Conservation (phyloP, 768 basidiomycete species). For the Boletus huronensis region DNA sequence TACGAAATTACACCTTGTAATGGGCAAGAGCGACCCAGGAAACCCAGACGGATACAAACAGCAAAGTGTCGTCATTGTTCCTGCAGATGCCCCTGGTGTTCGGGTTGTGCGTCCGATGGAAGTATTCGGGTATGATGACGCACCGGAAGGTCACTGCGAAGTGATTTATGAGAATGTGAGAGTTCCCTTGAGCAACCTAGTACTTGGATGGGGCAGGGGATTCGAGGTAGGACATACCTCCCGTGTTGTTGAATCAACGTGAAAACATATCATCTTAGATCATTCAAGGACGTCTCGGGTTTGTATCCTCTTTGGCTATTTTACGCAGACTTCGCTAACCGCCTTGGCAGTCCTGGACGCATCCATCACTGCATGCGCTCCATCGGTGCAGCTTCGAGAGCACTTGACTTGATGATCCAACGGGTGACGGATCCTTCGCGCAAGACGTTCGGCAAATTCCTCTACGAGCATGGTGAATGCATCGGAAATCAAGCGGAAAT, state of each 20-base stretch:
- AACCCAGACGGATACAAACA: conserved; percentile 76
- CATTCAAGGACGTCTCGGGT: conserved; percentile 95
- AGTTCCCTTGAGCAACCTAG: conserved; percentile 76
- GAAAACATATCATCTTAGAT: conserved; percentile 45
- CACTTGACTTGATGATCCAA: conserved; percentile 83
- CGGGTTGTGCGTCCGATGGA: conserved; percentile 89
- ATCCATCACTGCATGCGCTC: conserved; percentile 98
- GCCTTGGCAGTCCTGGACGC: conserved; percentile 70
- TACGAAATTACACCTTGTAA: conserved; percentile 84
- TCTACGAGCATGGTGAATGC: conserved; percentile 81
- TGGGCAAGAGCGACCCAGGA: conserved; percentile 89
- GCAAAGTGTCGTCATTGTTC: conserved; percentile 95
- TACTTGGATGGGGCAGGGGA: conserved; percentile 91
- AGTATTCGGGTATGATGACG: conserved; percentile 93
- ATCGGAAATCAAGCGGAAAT: background rate
- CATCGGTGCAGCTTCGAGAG: conserved; percentile 81
- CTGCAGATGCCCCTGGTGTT: conserved; percentile 81
- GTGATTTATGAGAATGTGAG: conserved; percentile 92
- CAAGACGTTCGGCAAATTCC: conserved; percentile 91
- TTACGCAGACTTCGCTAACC: background rate
- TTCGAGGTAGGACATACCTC: conserved; percentile 63
- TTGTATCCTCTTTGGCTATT: conserved; percentile 17
- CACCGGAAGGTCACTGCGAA: conserved; percentile 96
- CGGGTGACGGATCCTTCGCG: conserved; percentile 89
- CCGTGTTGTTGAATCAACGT: background rate